phyloP scores from a whole-genome alignment of 2,329 filamentous ascomycete genomes.

The Fusarium cicatricum region DNA sequence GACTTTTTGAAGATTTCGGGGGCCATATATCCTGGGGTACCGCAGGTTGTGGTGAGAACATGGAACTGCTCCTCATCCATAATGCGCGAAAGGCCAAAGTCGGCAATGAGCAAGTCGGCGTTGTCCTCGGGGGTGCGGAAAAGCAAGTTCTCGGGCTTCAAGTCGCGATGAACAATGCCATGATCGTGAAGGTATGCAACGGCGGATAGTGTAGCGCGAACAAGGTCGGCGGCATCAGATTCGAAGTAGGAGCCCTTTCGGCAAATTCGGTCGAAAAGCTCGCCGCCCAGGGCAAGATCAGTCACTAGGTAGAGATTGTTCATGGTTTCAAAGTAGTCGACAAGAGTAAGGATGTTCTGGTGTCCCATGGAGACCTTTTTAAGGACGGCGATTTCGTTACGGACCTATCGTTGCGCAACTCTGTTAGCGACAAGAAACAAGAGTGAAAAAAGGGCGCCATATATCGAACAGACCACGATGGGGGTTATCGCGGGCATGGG shows the following conservation, averaged over 20 bases:
- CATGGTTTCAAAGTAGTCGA: slow-evolving; percentile 99
- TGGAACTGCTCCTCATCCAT: slow-evolving; percentile 99
- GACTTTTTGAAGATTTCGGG: slow-evolving; percentile 99
- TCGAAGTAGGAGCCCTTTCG: slow-evolving; percentile 99
- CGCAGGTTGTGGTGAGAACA: slow-evolving; percentile 95
- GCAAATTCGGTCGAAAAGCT: slow-evolving; percentile 98
- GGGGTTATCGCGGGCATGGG: neutral
- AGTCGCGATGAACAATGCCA: slow-evolving; percentile 95
- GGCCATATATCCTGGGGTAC: slow-evolving; percentile 98
- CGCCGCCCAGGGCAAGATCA: slow-evolving; percentile 93
- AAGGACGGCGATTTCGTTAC: slow-evolving; percentile 97
- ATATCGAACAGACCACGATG: too few species aligned
- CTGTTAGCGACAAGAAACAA: slow-evolving; percentile 18
- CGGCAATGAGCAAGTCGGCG: slow-evolving; percentile 93
- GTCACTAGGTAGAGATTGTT: slow-evolving; percentile 99
- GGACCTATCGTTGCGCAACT: slow-evolving; percentile 65
- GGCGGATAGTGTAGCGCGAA: slow-evolving; percentile 93
- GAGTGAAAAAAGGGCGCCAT: neutral
- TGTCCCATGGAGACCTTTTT: slow-evolving; percentile 99
- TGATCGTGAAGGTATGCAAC: slow-evolving; percentile 99
- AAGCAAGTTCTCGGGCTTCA: slow-evolving; percentile 96
- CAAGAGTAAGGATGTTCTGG: slow-evolving; percentile 95
- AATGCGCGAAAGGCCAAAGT: slow-evolving; percentile 94
- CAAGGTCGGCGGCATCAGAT: slow-evolving; percentile 93
- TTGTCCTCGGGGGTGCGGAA: slow-evolving; percentile 99